These are phyloP conservation scores for Epichloe scottii DNA, from an alignment of 2,329 filamentous ascomycete species.

Conservation along the genomic window DNA sequence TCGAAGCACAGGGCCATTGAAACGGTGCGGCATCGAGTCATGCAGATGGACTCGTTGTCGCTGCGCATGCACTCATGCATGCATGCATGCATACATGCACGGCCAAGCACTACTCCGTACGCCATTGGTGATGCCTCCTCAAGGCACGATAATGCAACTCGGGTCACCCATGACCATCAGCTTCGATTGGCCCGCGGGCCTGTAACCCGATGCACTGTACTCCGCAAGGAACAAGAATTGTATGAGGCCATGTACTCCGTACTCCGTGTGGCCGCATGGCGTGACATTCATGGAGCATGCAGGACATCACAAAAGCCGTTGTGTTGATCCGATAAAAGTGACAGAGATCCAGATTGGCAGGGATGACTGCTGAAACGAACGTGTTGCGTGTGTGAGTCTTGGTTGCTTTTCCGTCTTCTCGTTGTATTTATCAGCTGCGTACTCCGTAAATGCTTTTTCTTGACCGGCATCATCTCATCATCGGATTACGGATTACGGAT, in stretches of 20 bases:
- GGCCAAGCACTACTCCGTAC: too few relatives aligned
- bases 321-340: not conserved
- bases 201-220: too few relatives aligned
- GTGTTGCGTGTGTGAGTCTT: not conserved
- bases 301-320: too few relatives aligned
- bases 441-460: not conserved
- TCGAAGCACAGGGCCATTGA: not conserved
- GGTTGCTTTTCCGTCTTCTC: not conserved
- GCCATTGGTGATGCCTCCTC: too few relatives aligned
- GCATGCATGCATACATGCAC: too few relatives aligned
- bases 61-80: too few relatives aligned
- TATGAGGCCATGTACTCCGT: too few relatives aligned
- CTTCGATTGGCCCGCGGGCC: not conserved
- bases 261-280: too few relatives aligned
- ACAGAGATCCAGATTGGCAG: constrained; percentile 1
- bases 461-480: not conserved
- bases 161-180: not conserved
- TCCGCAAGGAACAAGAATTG: too few relatives aligned
- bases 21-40: not conserved
- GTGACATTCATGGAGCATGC: too few relatives aligned
- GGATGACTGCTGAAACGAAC: not conserved
- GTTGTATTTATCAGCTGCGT: not conserved
- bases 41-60: not conserved
- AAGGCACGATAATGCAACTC: not conserved
- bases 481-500: too few relatives aligned